Conservation (phyloP, 2,329 filamentous ascomycete genomes). For the Aureobasidium vineae region DNA sequence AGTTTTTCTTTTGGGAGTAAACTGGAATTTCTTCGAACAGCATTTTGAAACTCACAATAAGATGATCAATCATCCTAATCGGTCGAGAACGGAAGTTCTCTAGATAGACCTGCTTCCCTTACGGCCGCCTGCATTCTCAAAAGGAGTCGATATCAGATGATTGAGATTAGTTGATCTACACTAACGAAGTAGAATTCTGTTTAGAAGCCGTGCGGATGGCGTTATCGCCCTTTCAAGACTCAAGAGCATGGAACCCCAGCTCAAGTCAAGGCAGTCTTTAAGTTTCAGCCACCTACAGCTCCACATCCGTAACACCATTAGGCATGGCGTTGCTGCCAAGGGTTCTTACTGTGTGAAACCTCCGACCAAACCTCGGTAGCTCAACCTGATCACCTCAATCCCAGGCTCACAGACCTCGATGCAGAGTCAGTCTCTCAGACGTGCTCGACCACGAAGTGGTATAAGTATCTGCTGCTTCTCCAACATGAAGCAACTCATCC, state of each 20-base stretch:
- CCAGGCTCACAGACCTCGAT: background rate
- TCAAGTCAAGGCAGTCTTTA: background rate
- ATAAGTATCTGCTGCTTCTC: constrained; percentile 20
- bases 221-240: background rate
- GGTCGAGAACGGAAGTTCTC: background rate
- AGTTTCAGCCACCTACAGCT: constrained; percentile 14
- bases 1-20: too few relatives aligned
- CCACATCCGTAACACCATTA: constrained; percentile 18
- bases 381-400: background rate
- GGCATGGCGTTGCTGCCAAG: background rate
- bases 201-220: constrained; percentile 14
- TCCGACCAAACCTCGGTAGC: constrained; percentile 11
- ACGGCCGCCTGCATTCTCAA: background rate
- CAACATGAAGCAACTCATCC: constrained; percentile 5
- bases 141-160: background rate
- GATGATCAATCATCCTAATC: constrained; percentile 6
- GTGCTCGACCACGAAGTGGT: background rate
- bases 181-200: background rate
- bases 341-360: background rate
- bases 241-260: background rate
- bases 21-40: background rate
- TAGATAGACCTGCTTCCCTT: background rate
- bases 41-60: background rate
- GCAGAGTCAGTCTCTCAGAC: background rate
- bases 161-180: background rate